A percentile compares a stretch with the other conserved stretches of the same genome.
These are phyloP conservation scores for Batrachochytrium dendrobatidis DNA, from an alignment of 371 early-diverging fungal genomes.

Conservation along the genomic window DNA sequence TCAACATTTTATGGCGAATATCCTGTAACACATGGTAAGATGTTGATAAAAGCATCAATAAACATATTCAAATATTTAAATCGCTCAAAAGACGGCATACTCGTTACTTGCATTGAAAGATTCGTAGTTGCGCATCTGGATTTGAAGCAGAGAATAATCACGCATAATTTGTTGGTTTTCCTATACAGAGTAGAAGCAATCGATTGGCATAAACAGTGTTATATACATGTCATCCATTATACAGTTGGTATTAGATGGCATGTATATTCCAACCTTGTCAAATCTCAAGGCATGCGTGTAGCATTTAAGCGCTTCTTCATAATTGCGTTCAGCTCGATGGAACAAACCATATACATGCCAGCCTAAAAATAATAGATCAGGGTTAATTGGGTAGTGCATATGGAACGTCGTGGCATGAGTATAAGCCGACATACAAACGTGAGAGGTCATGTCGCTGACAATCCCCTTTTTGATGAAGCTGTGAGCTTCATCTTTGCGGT, in stretches of 20 bases:
- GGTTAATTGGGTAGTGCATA: not conserved
- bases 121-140: constrained; percentile 83
- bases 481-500: constrained; percentile 87
- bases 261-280: constrained; percentile 55
- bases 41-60: not conserved
- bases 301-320: constrained; percentile 87
- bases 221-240: not conserved
- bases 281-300: constrained; percentile 81
- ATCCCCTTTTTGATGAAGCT: constrained; percentile 82
- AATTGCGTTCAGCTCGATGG: constrained; percentile 86
- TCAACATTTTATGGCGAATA: constrained; percentile 57
- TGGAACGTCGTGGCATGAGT: not conserved
- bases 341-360: constrained; percentile 96
- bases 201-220: not conserved
- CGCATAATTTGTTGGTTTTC: constrained; percentile 83
- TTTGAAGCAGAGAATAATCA: constrained; percentile 80
- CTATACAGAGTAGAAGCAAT: constrained; percentile 14
- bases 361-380: constrained; percentile 38
- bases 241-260: not conserved
- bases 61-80: not conserved
- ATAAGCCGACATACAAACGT: constrained; percentile 75
- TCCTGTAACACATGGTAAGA: constrained; percentile 34
- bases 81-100: too few relatives aligned
- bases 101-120: constrained; percentile 62
- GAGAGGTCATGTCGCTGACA: constrained; percentile 67